phyloP scores from a whole-genome alignment of 352 stramenopile genomes.

The Thalassiosira mediterranea region DNA sequence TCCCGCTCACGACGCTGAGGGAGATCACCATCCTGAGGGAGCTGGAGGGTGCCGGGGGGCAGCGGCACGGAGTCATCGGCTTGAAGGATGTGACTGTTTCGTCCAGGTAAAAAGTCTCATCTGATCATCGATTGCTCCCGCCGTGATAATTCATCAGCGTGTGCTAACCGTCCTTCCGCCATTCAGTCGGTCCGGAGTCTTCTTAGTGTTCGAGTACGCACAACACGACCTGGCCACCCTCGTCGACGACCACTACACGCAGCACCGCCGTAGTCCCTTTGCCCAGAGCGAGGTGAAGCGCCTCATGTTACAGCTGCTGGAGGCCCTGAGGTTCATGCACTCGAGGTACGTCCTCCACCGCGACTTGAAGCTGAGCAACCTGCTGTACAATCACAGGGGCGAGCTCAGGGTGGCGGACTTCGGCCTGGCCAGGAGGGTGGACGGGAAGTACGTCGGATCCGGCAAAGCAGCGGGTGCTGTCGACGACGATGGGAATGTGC shows the following conservation, averaged over 20 bases:
- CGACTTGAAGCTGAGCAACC: slow-evolving; percentile 81
- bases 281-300: slow-evolving; percentile 82
- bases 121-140: background rate
- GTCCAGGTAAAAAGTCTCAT: slow-evolving; percentile 61
- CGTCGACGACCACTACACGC: slow-evolving; percentile 70
- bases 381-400: slow-evolving; percentile 66
- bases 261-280: slow-evolving; percentile 78
- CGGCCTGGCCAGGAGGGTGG: slow-evolving; percentile 61
- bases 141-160: slow-evolving; percentile 7
- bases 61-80: slow-evolving; percentile 89
- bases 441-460: slow-evolving; percentile 55
- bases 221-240: slow-evolving; percentile 87
- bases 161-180: background rate
- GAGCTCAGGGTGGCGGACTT: slow-evolving; percentile 77
- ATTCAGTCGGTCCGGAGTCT: no score
- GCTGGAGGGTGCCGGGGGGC: slow-evolving; percentile 86
- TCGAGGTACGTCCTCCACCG: slow-evolving; percentile 66
- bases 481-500: slow-evolving; percentile 3
- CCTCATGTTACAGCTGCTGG: slow-evolving; percentile 63
- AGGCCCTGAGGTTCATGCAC: slow-evolving; percentile 71
- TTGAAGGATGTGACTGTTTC: slow-evolving; percentile 95
- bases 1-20: slow-evolving; percentile 96
- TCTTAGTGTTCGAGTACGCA: slow-evolving; percentile 91
- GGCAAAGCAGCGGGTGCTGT: slow-evolving; percentile 4
- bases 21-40: slow-evolving; percentile 99